A percentile compares a stretch with the other conserved stretches of the same genome.
These are phyloP conservation scores for Colletotrichum lindemuthianum DNA, from an alignment of 2,329 filamentous ascomycete species.

Conservation along the genomic window DNA sequence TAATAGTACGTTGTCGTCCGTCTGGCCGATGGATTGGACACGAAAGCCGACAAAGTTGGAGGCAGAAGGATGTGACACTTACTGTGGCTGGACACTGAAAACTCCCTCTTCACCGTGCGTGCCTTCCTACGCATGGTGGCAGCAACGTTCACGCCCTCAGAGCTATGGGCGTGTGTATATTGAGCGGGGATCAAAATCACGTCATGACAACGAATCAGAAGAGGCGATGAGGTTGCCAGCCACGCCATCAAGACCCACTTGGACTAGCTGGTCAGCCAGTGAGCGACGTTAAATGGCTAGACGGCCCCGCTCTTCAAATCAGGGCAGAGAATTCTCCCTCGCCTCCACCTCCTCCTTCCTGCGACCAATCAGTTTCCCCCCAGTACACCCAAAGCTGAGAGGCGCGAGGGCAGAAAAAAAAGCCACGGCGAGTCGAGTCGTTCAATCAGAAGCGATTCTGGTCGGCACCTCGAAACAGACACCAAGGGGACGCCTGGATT, in stretches of 20 bases:
- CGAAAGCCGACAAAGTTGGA: background rate
- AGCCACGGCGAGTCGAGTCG: slow-evolving; percentile 36
- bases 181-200: slow-evolving; percentile 23
- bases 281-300: slow-evolving; percentile 55
- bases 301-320: slow-evolving; percentile 61
- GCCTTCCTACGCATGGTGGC: background rate
- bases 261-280: slow-evolving; percentile 59
- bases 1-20: background rate
- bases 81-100: slow-evolving; percentile 10
- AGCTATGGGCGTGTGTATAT: background rate
- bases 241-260: slow-evolving; percentile 46
- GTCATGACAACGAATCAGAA: slow-evolving; percentile 38
- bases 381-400: slow-evolving; percentile 48
- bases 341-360: slow-evolving; percentile 53
- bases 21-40: background rate
- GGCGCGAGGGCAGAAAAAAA: slow-evolving; percentile 37
- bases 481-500: slow-evolving; percentile 21
- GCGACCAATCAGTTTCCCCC: slow-evolving; percentile 60
- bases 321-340: slow-evolving; percentile 58
- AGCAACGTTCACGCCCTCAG: background rate
- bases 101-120: background rate
- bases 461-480: slow-evolving; percentile 30
- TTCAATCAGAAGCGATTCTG: slow-evolving; percentile 45
- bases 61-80: slow-evolving; percentile 5
- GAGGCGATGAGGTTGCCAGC: slow-evolving; percentile 8